phyloP scores from a whole-genome alignment of 495 filamentous ascomycete genomes.

The Neurospora cerealis region DNA sequence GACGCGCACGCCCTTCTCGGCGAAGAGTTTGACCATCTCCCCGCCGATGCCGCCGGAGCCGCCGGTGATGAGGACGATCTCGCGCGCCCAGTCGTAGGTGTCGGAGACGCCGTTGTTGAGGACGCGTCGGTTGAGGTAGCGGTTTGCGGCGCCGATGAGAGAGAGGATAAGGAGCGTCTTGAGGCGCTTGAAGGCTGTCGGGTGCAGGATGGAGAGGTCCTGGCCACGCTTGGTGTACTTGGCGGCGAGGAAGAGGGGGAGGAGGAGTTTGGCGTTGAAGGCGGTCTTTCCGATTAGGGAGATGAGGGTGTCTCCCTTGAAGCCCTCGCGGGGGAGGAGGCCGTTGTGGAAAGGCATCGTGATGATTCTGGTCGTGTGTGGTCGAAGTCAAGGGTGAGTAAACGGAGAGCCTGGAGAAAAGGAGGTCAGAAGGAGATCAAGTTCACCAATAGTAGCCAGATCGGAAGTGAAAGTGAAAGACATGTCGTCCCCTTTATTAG shows the following conservation, averaged over 20 bases:
- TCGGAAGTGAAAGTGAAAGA: background rate
- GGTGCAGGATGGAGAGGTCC: slow-evolving; percentile 38
- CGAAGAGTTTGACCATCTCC: slow-evolving; percentile 49
- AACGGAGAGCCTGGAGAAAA: background rate
- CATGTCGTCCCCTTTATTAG: background rate
- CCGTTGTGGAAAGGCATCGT: slow-evolving; percentile 41
- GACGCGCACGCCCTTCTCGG: slow-evolving; percentile 47
- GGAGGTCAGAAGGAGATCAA: background rate
- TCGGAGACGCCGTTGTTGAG: slow-evolving; percentile 54
- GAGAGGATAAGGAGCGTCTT: slow-evolving; percentile 39
- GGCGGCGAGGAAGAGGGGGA: slow-evolving; percentile 48
- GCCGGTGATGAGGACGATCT: slow-evolving; percentile 63
- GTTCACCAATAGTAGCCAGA: background rate
- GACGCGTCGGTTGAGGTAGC: slow-evolving; percentile 40
- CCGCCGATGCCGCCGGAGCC: slow-evolving; percentile 61
- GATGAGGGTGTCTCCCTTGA: slow-evolving; percentile 50
- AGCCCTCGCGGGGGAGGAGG: slow-evolving; percentile 43
- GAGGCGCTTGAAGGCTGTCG: slow-evolving; percentile 35
- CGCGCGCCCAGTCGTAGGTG: slow-evolving; percentile 56
- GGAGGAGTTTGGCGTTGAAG: slow-evolving; percentile 49
- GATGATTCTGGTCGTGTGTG: background rate
- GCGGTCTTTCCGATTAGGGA: slow-evolving; percentile 44
- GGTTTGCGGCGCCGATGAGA: slow-evolving; percentile 36
- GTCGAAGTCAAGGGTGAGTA: background rate
- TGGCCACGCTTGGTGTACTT: slow-evolving; percentile 50